A percentile compares a stretch with the other conserved stretches of the same genome.
Conservation (phyloP, 176 grass and related monocot genomes). For the Cenchrus americanus region DNA sequence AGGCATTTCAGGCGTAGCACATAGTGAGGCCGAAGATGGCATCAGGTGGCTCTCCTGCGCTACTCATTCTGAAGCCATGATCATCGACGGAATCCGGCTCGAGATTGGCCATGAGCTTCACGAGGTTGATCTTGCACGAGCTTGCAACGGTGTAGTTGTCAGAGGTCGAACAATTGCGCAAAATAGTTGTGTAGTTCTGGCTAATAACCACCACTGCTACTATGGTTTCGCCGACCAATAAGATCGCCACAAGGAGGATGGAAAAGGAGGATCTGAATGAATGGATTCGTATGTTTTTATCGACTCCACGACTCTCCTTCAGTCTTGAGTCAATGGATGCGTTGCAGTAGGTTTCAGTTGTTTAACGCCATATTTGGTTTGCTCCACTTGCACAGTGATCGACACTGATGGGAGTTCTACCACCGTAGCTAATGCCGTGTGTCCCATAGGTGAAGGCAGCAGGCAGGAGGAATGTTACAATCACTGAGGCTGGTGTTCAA, state of each 20-base stretch:
- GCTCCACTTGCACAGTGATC: not conserved
- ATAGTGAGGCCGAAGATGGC: conserved; percentile 40
- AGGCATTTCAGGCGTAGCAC: conserved; percentile 51
- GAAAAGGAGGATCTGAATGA: too few species aligned
- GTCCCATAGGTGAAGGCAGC: not conserved
- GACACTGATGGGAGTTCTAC: not conserved
- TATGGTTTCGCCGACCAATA: not conserved
- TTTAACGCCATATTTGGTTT: not conserved
- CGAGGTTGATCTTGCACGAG: conserved; percentile 39
- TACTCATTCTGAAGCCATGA: not conserved
- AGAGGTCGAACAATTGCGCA: not conserved
- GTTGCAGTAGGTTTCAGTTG: not conserved
- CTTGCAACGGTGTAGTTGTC: conserved; percentile 30
- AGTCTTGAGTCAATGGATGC: not conserved
- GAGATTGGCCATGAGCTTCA: not conserved
- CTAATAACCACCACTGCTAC: not conserved
- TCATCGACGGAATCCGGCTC: not conserved
- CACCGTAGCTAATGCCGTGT: not conserved
- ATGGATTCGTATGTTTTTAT: too few species aligned
- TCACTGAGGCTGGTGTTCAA: not conserved
- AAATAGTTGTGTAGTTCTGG: not conserved
- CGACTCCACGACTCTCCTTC: not conserved
- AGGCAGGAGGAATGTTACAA: not conserved
- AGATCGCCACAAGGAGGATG: not conserved
- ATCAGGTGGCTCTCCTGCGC: not conserved